Conservation (phyloP, 2,329 filamentous ascomycete genomes). For the Sporothrix euskadiensis region DNA sequence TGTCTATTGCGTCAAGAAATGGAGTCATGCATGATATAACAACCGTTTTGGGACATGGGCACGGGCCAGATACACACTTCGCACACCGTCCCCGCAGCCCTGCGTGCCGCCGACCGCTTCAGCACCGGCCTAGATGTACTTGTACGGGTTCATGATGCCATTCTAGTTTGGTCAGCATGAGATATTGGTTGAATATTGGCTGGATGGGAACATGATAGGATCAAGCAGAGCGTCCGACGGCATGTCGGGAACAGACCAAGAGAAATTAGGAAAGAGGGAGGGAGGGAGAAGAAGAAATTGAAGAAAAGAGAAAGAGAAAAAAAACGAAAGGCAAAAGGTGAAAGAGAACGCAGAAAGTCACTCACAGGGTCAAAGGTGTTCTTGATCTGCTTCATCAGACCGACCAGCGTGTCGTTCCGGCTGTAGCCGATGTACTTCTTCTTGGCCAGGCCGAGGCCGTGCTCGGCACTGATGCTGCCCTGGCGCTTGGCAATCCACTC, state of each 20-base stretch:
- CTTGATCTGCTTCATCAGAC: conserved; percentile 94
- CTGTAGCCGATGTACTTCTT: conserved; percentile 95
- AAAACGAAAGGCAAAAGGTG: conserved; percentile 21
- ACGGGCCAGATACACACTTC: neutral
- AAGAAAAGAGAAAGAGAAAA: neutral
- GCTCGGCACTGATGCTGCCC: conserved; percentile 95
- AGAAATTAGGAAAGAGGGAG: neutral
- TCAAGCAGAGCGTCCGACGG: neutral
- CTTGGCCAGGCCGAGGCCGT: conserved; percentile 91
- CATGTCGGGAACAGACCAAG: neutral
- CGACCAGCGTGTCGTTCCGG: conserved; percentile 81
- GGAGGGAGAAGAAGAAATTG: neutral
- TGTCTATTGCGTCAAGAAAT: conserved; percentile 2
- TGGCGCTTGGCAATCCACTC: conserved; percentile 89
- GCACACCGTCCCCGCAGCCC: neutral
- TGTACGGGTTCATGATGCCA: conserved; percentile 98
- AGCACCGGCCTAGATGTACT: conserved; percentile 68
- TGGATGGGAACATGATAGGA: neutral
- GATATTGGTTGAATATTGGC: conserved; percentile 7
- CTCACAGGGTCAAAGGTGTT: conserved; percentile 89
- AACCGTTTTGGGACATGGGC: neutral
- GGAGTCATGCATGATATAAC: neutral
- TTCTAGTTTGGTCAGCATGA: conserved; percentile 58
- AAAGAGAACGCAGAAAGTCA: conserved; percentile 27
- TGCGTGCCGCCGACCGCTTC: neutral